phyloP scores from a whole-genome alignment of 73 alveolate genomes.

The Blepharisma japonicum region DNA sequence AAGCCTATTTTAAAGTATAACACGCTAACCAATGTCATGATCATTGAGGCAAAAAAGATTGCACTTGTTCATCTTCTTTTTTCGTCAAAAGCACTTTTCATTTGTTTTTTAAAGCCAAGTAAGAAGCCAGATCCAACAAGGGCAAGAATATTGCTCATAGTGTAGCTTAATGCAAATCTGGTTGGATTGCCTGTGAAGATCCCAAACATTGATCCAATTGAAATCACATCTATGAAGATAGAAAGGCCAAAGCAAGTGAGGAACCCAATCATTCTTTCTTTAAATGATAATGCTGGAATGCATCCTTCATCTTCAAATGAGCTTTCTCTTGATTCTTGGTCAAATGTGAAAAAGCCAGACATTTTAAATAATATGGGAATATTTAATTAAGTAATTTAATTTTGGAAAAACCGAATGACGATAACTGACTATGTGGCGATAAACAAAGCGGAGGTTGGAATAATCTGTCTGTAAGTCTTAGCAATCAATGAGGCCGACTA shows the following conservation, averaged over 20 bases:
- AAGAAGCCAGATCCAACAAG: conserved; percentile 76
- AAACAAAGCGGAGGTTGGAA: too few species aligned
- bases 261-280: conserved; percentile 80
- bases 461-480: too few species aligned
- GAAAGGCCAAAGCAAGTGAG: conserved; percentile 71
- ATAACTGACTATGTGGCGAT: too few species aligned
- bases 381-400: too few species aligned
- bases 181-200: conserved; percentile 72
- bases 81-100: conserved; percentile 66
- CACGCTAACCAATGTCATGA: conserved; percentile 62
- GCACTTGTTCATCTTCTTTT: conserved; percentile 69
- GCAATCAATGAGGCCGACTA: too few species aligned
- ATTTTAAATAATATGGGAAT: not conserved
- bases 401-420: too few species aligned
- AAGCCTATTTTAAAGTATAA: conserved; percentile 50
- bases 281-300: conserved; percentile 66
- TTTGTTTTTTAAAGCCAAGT: conserved; percentile 72
- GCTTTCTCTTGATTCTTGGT: not conserved
- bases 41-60: conserved; percentile 60
- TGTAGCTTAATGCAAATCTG: conserved; percentile 73
- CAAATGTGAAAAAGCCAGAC: conserved; percentile 11
- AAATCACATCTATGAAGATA: conserved; percentile 56
- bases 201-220: conserved; percentile 74
- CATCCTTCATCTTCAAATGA: conserved; percentile 69
- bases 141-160: conserved; percentile 75